Evolutionary conservation across 768 basidiomycete genomes (phyloP), one percentile per base, ranked within the genome.

Genomic region (Tylopilus balloui): DNA sequence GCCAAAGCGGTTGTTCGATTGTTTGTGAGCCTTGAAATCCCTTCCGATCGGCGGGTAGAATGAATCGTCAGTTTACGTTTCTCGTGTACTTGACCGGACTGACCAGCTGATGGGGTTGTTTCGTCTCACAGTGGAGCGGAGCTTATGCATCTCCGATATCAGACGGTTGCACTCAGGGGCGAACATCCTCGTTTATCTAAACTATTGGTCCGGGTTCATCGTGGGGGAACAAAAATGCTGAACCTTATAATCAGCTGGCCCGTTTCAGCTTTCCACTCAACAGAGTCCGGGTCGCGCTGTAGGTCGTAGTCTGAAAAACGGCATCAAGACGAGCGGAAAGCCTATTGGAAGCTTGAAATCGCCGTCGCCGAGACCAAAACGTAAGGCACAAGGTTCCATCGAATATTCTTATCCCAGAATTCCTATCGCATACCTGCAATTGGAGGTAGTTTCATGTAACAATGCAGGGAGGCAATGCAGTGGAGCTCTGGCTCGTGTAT

Each of bases 121-220:
- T 44, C 4, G 25, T 60, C 50, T 23, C 51, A 48, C 52, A 45
- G 45, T 47, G 42, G 54, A 62, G 36, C 43, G 50, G 57, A 45
- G 20, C 50, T 38, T 42, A 42, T 41, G 34, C 17, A 32, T 39
- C 34, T 31, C 47, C 40, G 25, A 27, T 41, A 40, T 38, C 44
- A 14, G 37, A 45, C 7, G 23, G n/a, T 17, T 13, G 40, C 27
- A 29, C 45, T n/a, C 43, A 43, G 47, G 44, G 44, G 32, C 32
- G 29, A 27, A 39, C 20, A 12, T 17, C 37, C 38, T 34, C 34
- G 29, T 43, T 35, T 34, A 34, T 17, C 34, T 42, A 37, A 45
- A 50, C 46, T 17, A 11, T 24, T 11, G 23, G 52, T 43, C 46
- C 40, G 5, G 40, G 8, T 32, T 23, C 19, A 21, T 23, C 28